phyloP scores from a whole-genome alignment of 768 basidiomycete genomes.

The Paxillus ammoniavirescens region DNA sequence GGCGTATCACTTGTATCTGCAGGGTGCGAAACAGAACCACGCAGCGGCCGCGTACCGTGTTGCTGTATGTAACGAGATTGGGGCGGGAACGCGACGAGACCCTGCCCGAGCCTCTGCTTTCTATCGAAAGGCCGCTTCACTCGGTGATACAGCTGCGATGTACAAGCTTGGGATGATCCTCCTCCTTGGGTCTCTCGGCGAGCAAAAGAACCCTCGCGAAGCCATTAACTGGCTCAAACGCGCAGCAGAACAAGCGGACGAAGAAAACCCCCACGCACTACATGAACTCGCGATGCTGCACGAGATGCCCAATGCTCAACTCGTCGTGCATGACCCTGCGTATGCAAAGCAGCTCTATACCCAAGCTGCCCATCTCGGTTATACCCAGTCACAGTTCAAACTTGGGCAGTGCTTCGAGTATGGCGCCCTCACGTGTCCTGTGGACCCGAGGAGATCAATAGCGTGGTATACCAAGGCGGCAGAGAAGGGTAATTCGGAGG shows the following conservation, averaged over 20 bases:
- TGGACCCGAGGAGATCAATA: conserved; percentile 91
- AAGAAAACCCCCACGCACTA: conserved; percentile 95
- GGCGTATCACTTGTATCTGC: conserved; percentile 94
- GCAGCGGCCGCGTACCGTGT: conserved; percentile 94
- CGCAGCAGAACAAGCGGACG: conserved; percentile 96
- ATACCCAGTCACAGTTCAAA: conserved; percentile 92
- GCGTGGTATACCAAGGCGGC: conserved; percentile 99
- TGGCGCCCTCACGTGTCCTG: conserved; percentile 81
- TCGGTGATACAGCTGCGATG: conserved; percentile 98
- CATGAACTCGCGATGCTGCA: conserved; percentile 92
- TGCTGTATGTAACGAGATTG: conserved; percentile 98
- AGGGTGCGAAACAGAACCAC: conserved; percentile 97
- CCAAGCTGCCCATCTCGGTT: conserved; percentile 90
- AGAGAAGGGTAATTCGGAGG: conserved; percentile 92
- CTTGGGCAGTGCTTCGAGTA: conserved; percentile 96
- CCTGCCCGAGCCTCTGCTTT: conserved; percentile 88
- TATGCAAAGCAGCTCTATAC: conserved; percentile 86
- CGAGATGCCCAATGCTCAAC: conserved; percentile 62
- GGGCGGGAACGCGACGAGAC: conserved; percentile 91
- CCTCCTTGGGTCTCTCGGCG: conserved; percentile 78
- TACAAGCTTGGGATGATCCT: conserved; percentile 99
- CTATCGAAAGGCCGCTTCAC: conserved; percentile 93
- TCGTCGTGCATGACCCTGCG: conserved; percentile 76
- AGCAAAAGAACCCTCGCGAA: conserved; percentile 84
- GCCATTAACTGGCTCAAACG: conserved; percentile 93